Base-by-base conservation (phyloP, 495 filamentous ascomycete genomes). In the Filosporella fistucella region DNA sequence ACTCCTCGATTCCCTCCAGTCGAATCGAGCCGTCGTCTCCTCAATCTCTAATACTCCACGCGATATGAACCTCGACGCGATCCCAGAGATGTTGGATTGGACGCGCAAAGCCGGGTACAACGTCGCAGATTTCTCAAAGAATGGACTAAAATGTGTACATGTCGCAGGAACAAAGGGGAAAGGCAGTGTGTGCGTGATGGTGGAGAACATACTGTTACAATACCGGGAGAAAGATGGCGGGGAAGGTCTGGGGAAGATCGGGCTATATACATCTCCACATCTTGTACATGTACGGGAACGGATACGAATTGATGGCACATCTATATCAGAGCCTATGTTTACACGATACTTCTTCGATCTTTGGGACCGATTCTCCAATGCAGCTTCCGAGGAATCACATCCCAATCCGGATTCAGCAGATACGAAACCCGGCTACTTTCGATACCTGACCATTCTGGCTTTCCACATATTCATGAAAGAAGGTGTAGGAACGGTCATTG, bases 41-140 rank as follows among this genome's bases (percentile, higher is more conserved):
- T 52, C 68, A 28, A 64, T 68, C 52, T 51, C 58, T 21, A 22
- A 45, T n/a, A 34, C 59, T 13, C 1, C 57, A 7, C 20, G 30
- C 2, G 74, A 77, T 52, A 74, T 85, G 68, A 95, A 96, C 56
- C 66, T 78, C 24, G 71, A 70, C 34, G 88, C 91, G 2, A 84
- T 94, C 48, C 88, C 88, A 1, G 91, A 96, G 58, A 96, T 91
- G 75, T 67, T 86, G 36, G 82, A 85, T 47, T 95, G 85, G 85
- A 77, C 85, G 43, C 64, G 68, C 28, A 81, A 81, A 45, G 82
- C 89, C 33, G 89, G 89, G 21, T 86, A 94, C 63, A 42, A 58
- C n/a, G 59, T 60, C 1, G 16, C 47, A 1, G 56, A 64, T 32
- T 62, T 77, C 30, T 34, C 45, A 12, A 42, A 37, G 13, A 51